Evolutionary conservation across 2,329 filamentous ascomycete species (phyloP), one percentile per base, ranked within the genome.

Genomic region (Metarhizium humberi): DNA sequence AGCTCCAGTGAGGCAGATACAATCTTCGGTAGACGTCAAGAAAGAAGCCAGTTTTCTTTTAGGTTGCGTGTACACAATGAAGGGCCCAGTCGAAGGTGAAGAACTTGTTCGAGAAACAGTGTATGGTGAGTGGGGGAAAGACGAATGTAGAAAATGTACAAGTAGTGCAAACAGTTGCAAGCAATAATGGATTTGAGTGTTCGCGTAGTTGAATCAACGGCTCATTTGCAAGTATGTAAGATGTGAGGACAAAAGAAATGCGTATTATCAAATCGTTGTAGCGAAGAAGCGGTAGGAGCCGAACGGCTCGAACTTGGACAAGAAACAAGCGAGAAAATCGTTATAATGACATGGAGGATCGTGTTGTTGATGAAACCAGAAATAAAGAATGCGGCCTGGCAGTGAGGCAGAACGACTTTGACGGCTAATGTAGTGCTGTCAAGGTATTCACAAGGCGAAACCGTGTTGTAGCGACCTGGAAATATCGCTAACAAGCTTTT

Each of bases 271-370:
- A 67, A 63, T 59, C 54, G 66, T 69, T 64, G 67, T 67, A 59
- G 65, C 55, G 61, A 58, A 54, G 59, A 64, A 60, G 58, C 62
- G 60, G 57, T 54, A 60, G 55, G 66, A 67, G 65, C 65, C 62
- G 56, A 60, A 59, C 50, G 65, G 66, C 64, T 65, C 61, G 58
- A 58, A 60, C 64, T 29, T 55, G 64, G 59, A 56, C 63, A 63
- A 58, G 65, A 63, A 60, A 61, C 63, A 70, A 67, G 61, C 63
- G 62, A 65, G 59, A 62, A 64, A 55, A 66, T 71, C 73, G 73
- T 75, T 75, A 75, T 69, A 61, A 68, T 66, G 67, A 74, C 73
- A 75, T 75, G 66, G 67, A 68, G 40, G 62, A 64, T 67, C 65
- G 66, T 67, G 59, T 63, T 58, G 59, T 57, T 58, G 52, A 55